Evolutionary conservation across 2,329 filamentous ascomycete species (phyloP).

Genomic region (Phaeosphaeriaceae sp.): DNA sequence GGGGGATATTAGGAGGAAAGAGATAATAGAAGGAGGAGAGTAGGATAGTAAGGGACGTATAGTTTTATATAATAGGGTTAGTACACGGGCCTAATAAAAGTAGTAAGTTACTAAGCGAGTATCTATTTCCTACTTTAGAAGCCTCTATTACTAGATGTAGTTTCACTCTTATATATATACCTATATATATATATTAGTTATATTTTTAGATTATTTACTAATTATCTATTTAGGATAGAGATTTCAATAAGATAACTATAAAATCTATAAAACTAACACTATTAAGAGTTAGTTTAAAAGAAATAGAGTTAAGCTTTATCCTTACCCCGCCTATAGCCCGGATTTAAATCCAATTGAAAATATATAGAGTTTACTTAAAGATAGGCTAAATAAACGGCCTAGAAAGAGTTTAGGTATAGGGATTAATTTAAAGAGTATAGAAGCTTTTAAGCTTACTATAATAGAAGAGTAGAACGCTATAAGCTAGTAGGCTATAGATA

Average conservation of each 20-base stretch:
- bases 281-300: too few relatives aligned
- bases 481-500: too few relatives aligned
- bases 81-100: slow-evolving; percentile 29
- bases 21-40: slow-evolving; percentile 13
- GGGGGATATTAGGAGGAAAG: slow-evolving; percentile 14
- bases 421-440: neutral
- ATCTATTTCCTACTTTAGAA: slow-evolving; percentile 24
- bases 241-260: too few relatives aligned
- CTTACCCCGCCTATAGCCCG: too few relatives aligned
- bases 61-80: slow-evolving; percentile 25
- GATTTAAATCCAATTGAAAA: too few relatives aligned
- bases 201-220: too few relatives aligned
- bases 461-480: too few relatives aligned
- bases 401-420: neutral
- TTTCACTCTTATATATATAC: slow-evolving; percentile 24
- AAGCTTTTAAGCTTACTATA: too few relatives aligned
- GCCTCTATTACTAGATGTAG: slow-evolving; percentile 23
- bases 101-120: slow-evolving; percentile 23
- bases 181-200: neutral
- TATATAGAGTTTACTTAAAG: too few relatives aligned
- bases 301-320: too few relatives aligned
- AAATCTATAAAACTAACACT: too few relatives aligned
- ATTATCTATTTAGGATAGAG: too few relatives aligned
- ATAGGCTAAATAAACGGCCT: neutral
- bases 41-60: slow-evolving; percentile 18